These are phyloP conservation scores for Exophiala spinifera DNA, from an alignment of 2,329 filamentous ascomycete species.

Conservation along the genomic window DNA sequence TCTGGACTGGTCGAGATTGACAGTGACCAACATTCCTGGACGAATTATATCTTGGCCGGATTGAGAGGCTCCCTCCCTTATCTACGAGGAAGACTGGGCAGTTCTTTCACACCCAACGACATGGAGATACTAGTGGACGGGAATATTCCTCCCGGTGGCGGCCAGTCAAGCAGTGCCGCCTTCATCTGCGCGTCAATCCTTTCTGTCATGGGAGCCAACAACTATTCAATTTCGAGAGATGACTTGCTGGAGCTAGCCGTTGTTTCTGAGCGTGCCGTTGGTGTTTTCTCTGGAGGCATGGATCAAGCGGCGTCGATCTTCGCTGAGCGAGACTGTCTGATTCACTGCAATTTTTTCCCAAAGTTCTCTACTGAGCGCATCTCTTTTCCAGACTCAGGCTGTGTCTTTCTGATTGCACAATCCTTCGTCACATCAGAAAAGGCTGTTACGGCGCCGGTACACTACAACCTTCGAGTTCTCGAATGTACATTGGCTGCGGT, in stretches of 20 bases:
- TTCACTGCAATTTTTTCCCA: constrained; percentile 88
- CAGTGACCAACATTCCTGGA: constrained; percentile 83
- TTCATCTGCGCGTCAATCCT: constrained; percentile 88
- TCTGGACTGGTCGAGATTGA: constrained; percentile 73
- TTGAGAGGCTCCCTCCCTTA: constrained; percentile 77
- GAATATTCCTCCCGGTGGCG: constrained; percentile 85
- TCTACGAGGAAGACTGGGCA: constrained; percentile 63
- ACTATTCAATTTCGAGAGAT: constrained; percentile 80
- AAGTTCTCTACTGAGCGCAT: constrained; percentile 72
- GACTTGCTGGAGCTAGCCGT: constrained; percentile 90
- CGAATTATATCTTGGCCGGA: constrained; percentile 97
- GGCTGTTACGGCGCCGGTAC: constrained; percentile 84
- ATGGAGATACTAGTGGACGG: constrained; percentile 91
- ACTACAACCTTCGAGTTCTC: constrained; percentile 95
- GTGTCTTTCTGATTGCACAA: constrained; percentile 91
- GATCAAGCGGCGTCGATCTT: constrained; percentile 96
- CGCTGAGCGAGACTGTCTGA: constrained; percentile 76
- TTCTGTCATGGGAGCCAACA: constrained; percentile 83
- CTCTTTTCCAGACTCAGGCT: constrained; percentile 76
- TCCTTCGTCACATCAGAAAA: constrained; percentile 94
- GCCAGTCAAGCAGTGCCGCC: constrained; percentile 88
- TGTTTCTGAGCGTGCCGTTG: constrained; percentile 88
- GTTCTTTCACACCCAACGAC: constrained; percentile 63
- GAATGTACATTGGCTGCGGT: constrained; percentile 87
- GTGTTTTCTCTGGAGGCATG: constrained; percentile 97